Evolutionary conservation across 108 stramenopile species (phyloP), one percentile per base, ranked within the genome.

Genomic region (Fistulifera pelliculosa): DNA sequence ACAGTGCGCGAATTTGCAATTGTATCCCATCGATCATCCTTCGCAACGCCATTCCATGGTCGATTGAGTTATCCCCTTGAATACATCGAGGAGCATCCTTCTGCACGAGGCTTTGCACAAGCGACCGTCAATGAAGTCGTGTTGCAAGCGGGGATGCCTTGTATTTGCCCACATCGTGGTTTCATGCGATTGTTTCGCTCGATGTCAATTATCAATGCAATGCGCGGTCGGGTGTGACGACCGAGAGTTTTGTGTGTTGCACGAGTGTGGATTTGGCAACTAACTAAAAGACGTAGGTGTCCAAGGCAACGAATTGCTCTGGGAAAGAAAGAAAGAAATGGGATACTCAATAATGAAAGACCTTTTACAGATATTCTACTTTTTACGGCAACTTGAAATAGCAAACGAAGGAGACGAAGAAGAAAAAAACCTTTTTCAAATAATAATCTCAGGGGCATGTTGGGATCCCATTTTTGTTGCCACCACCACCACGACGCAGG

Each of bases 181-280:
- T 99, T 60, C 98, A 97, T 71, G 94, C 80, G 56, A 96, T 96
- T 65, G 82, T 95, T 19, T 86, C 80, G 58, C 73, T 99, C 43
- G 84, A 83, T 56, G 60, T 88, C 60, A 99, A 96, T 65, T 86
- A 81, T 49, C 98, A 99, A 62, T 97, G 96, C 76, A 98, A 98
- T 64, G 87, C 94, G n/a, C 75, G 94, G 28, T 87, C 86, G 51
- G 93, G 93, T 12, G 76, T 44, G 4, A 69, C 73, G 16, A 22
- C 27, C 11, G 67, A 69, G 27, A 58, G 66, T 55, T 25, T 62
- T 14, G 49, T 14, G 43, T 38, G 21, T 48, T 73, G 3, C 27
- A 11, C 0, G 41, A 62, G 4, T 73, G 71, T 39, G 71, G 71
- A 27, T 73, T 73, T 51, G 21, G 44, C 4, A 47, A 47, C 10